A percentile compares a stretch with the other conserved stretches of the same genome.
Evolutionary conservation across 768 basidiomycete species (phyloP).

Genomic region (Lanmaoa pseudosensibilis): DNA sequence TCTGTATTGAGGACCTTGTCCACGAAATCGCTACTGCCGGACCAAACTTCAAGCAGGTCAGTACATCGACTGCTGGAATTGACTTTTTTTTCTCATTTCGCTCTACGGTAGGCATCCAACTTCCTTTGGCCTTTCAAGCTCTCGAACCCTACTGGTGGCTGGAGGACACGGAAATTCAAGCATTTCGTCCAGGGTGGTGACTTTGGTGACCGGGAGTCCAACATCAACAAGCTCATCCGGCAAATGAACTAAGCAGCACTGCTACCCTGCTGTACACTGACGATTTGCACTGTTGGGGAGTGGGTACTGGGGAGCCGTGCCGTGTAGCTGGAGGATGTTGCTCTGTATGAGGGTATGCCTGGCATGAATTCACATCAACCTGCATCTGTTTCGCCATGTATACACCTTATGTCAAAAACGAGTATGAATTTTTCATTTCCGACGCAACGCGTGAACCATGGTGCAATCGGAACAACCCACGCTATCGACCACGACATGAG

Average conservation of each 20-base stretch:
- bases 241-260: constrained; percentile 84
- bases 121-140: constrained; percentile 99
- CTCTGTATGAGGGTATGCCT: constrained; percentile 32
- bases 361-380: constrained; percentile 29
- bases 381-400: constrained; percentile 26
- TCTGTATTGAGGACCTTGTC: constrained; percentile 95
- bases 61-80: constrained; percentile 23
- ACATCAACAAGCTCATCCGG: constrained; percentile 97
- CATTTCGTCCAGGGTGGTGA: constrained; percentile 96
- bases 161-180: constrained; percentile 97
- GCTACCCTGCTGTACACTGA: background rate
- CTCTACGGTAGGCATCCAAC: constrained; percentile 65
- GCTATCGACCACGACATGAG: background rate
- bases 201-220: constrained; percentile 93
- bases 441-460: background rate
- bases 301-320: background rate
- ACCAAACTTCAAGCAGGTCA: constrained; percentile 98
- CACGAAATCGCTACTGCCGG: constrained; percentile 95
- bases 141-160: constrained; percentile 98
- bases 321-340: constrained; percentile 13
- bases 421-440: constrained; percentile 21
- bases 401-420: constrained; percentile 28
- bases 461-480: background rate
- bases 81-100: background rate
- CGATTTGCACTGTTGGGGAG: constrained; percentile 3